Conservation (phyloP, 352 stramenopile genomes). For the Phytophthora cactorum region DNA sequence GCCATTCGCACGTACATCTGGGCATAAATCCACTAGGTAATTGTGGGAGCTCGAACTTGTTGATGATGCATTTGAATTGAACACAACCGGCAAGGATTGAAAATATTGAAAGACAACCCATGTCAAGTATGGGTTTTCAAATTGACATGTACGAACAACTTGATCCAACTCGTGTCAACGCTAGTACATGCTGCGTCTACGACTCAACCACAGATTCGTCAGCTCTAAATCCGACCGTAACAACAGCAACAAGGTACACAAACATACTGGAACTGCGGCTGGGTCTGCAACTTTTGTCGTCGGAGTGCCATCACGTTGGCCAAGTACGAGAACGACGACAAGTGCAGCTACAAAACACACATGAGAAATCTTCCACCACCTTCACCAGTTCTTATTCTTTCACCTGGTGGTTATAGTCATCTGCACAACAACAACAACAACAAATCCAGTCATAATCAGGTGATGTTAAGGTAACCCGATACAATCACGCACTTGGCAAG, state of each 20-base stretch:
- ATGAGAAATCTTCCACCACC: neutral
- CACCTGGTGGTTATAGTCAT: constrained; percentile 61
- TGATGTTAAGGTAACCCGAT: neutral
- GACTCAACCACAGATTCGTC: neutral
- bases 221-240: neutral
- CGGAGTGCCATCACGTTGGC: constrained; percentile 62
- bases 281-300: constrained; percentile 43
- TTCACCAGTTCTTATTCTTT: neutral
- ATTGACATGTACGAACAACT: neutral
- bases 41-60: neutral
- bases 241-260: neutral
- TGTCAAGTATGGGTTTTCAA: neutral
- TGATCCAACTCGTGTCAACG: neutral
- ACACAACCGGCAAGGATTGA: neutral
- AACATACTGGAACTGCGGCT: constrained; percentile 38
- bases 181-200: constrained; percentile 59
- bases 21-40: neutral
- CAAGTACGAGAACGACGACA: constrained; percentile 59
- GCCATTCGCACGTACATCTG: constrained; percentile 63
- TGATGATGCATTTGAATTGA: too few relatives aligned
- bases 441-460: neutral
- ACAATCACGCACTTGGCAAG: constrained; percentile 33
- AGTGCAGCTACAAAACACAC: constrained; percentile 36
- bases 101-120: neutral
- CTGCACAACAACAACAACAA: constrained; percentile 18